phyloP scores from a whole-genome alignment of 352 stramenopile genomes.

The Aphanomyces cochlioides region DNA sequence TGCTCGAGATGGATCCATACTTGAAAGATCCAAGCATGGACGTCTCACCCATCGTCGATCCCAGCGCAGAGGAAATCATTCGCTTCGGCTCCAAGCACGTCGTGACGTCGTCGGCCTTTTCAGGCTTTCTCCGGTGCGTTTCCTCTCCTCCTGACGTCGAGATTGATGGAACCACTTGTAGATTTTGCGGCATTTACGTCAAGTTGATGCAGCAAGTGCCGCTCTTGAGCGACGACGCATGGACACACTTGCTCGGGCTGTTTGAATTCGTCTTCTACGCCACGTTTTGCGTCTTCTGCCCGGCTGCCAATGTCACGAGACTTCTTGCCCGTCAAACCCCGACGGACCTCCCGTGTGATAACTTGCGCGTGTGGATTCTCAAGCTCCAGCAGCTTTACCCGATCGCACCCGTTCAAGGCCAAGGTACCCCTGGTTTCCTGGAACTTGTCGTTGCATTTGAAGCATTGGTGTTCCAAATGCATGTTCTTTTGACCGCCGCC shows the following conservation, averaged over 20 bases:
- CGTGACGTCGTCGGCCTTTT: constrained; percentile 19
- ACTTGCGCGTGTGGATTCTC: constrained; percentile 8
- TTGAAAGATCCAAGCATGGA: constrained; percentile 6
- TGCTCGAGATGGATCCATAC: constrained; percentile 25
- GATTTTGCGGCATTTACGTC: constrained; percentile 74
- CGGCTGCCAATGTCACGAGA: constrained; percentile 40
- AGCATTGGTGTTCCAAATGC: constrained; percentile 52
- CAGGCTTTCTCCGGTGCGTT: constrained; percentile 25
- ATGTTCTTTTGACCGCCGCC: constrained; percentile 39
- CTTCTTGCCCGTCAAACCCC: constrained; percentile 23
- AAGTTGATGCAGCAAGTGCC: constrained; percentile 86
- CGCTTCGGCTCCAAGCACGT: constrained; percentile 30
- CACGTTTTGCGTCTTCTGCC: constrained; percentile 64
- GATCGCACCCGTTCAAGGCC: constrained; percentile 36
- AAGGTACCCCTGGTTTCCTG: constrained; percentile 43
- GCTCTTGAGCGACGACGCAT: constrained; percentile 63
- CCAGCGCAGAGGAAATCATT: constrained; percentile 18
- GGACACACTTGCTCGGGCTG: constrained; percentile 64
- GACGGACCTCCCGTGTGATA: constrained; percentile 14
- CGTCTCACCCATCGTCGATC: background rate
- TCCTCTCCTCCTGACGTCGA: background rate
- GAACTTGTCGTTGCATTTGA: constrained; percentile 65
- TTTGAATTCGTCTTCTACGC: constrained; percentile 80
- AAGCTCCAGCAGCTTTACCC: constrained; percentile 13
- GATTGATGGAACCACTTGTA: constrained; percentile 26